Conservation (phyloP, 257 asterid genomes). For the Solanum tacnaense region DNA sequence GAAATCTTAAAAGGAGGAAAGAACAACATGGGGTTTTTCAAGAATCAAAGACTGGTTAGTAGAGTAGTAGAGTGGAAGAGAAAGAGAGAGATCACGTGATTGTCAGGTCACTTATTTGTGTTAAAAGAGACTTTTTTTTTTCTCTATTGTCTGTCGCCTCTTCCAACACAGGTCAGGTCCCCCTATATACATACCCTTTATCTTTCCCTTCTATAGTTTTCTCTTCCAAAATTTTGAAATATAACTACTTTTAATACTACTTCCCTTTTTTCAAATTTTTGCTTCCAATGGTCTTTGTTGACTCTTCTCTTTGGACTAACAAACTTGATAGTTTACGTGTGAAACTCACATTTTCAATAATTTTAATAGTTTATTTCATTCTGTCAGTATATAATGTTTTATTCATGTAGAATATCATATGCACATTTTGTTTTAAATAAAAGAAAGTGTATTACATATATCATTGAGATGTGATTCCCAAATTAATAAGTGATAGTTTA, state of each 20-base stretch:
- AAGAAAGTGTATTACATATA: no score
- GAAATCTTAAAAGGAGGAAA: neutral
- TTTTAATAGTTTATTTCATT: no score
- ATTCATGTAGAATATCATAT: no score
- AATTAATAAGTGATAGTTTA: neutral
- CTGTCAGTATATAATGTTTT: no score
- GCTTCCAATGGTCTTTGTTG: neutral
- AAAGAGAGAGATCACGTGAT: conserved; percentile 48
- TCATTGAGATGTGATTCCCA: no score
- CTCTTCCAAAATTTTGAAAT: neutral
- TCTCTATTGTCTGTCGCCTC: neutral
- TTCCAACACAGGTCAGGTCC: conserved; percentile 6
- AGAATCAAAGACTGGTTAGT: neutral
- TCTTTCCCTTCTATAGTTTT: neutral
- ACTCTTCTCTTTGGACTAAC: neutral
- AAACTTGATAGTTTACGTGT: no score
- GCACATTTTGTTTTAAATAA: no score
- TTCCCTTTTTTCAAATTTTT: neutral
- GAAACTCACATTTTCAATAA: no score
- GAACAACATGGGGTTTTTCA: neutral
- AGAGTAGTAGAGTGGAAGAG: neutral
- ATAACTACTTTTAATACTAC: neutral
- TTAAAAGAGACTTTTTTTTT: conserved; percentile 2
- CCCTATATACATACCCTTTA: neutral
- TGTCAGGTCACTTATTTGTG: conserved; percentile 38